A percentile compares a stretch with the other conserved stretches of the same genome.
Evolutionary conservation across 768 basidiomycete species (phyloP).

Genomic region (Floccularia luteovirens): DNA sequence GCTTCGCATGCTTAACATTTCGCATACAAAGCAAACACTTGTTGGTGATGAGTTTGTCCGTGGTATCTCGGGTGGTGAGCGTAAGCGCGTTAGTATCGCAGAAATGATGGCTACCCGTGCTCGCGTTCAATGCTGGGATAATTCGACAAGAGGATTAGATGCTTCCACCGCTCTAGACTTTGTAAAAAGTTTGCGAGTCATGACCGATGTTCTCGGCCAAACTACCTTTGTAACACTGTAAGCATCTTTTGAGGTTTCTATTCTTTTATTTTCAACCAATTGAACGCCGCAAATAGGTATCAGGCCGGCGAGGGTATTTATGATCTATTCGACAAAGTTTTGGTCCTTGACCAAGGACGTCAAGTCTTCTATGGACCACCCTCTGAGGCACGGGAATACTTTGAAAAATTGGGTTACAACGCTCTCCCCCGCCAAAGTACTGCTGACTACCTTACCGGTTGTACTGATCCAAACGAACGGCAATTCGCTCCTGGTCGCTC

Average conservation of each 20-base stretch:
- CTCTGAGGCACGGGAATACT: conserved; percentile 69
- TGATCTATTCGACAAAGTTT: conserved; percentile 79
- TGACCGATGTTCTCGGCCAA: conserved; percentile 78
- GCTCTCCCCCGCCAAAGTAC: conserved; percentile 77
- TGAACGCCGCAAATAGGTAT: conserved; percentile 32
- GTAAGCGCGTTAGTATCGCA: conserved; percentile 75
- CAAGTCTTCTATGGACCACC: conserved; percentile 79
- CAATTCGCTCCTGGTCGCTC: conserved; percentile 63
- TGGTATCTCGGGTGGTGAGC: conserved; percentile 74
- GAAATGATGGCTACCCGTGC: conserved; percentile 85
- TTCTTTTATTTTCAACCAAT: not conserved
- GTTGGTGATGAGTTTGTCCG: conserved; percentile 86
- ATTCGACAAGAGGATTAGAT: conserved; percentile 74
- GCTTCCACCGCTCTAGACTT: conserved; percentile 89
- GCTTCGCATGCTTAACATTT: conserved; percentile 76
- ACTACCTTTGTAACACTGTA: conserved; percentile 76
- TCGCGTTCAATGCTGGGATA: conserved; percentile 79
- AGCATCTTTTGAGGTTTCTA: conserved; percentile 16
- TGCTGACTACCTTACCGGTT: conserved; percentile 79
- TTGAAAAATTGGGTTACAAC: conserved; percentile 66
- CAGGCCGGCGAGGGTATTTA: conserved; percentile 81
- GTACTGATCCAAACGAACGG: conserved; percentile 82
- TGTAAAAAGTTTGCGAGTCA: conserved; percentile 65
- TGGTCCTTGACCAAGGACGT: conserved; percentile 74
- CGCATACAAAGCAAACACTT: conserved; percentile 70